A percentile compares a stretch with the other conserved stretches of the same genome.
Evolutionary conservation across 805 yeast genomes (phyloP).

Genomic region (Sugiyamaella mastotermitis): DNA sequence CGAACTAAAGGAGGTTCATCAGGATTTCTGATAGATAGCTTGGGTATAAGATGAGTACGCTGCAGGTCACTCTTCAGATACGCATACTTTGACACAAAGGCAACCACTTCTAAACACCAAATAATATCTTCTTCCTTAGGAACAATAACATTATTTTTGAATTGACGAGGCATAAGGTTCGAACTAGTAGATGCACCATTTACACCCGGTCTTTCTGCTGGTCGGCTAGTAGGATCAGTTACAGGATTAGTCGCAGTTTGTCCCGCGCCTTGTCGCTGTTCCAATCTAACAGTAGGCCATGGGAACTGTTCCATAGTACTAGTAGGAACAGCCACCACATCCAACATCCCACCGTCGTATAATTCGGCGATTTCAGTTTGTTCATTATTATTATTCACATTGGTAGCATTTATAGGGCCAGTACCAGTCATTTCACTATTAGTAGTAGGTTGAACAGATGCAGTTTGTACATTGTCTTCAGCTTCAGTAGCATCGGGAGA

Average conservation of each 20-base stretch:
- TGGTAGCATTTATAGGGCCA: background rate
- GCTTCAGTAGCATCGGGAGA: constrained; percentile 4
- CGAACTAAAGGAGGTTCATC: constrained; percentile 20
- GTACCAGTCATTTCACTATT: constrained; percentile 2
- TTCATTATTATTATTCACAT: background rate
- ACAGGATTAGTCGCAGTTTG: constrained; percentile 2
- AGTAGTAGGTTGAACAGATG: constrained; percentile 1
- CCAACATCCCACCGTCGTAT: too few relatives aligned
- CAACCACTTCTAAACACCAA: constrained; percentile 87
- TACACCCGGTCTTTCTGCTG: constrained; percentile 1
- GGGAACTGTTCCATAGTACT: constrained; percentile 4
- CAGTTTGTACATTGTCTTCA: constrained; percentile 1
- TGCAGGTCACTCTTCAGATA: constrained; percentile 68
- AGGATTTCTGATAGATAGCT: constrained; percentile 44
- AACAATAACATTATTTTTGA: constrained; percentile 64
- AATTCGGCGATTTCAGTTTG: background rate
- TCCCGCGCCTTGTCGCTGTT: constrained; percentile 5
- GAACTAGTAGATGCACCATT: background rate
- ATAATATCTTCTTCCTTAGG: constrained; percentile 92
- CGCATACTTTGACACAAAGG: constrained; percentile 89
- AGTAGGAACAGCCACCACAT: too few relatives aligned
- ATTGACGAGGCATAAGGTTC: constrained; percentile 40
- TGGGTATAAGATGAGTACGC: constrained; percentile 66
- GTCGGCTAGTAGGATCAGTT: background rate
- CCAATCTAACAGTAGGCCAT: constrained; percentile 6